Conservation (phyloP, 805 yeast genomes). For the Saccharomycopsis olivae region DNA sequence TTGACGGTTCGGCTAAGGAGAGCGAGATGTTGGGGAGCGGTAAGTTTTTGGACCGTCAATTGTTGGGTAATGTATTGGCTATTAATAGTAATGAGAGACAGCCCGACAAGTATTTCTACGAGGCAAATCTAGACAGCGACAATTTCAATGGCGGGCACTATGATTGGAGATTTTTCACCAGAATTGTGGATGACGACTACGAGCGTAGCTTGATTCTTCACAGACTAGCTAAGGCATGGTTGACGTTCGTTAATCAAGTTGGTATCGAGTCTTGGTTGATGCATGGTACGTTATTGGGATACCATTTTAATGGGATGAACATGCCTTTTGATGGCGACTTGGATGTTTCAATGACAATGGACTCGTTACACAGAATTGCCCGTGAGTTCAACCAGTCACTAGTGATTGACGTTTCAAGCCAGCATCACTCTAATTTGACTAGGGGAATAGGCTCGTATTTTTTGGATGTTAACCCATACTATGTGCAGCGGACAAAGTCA, state of each 20-base stretch:
- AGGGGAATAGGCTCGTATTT: conserved; percentile 49
- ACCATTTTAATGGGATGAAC: conserved; percentile 50
- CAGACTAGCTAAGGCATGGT: conserved; percentile 40
- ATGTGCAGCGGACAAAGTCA: conserved; percentile 43
- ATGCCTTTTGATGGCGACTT: conserved; percentile 62
- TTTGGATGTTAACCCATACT: conserved; percentile 33
- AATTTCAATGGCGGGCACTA: conserved; percentile 28
- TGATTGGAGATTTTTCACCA: conserved; percentile 51
- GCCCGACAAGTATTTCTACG: conserved; percentile 15
- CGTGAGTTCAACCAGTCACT: conserved; percentile 34
- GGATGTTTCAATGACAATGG: conserved; percentile 51
- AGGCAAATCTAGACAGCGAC: conserved; percentile 4
- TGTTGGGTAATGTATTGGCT: too few species aligned
- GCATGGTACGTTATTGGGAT: conserved; percentile 53
- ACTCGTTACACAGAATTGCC: conserved; percentile 34
- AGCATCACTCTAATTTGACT: background rate
- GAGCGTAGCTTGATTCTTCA: conserved; percentile 22
- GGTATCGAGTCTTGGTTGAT: conserved; percentile 50
- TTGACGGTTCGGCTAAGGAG: too few species aligned
- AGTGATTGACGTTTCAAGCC: conserved; percentile 29
- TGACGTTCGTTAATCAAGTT: conserved; percentile 33
- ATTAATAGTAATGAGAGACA: too few species aligned
- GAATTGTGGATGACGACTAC: conserved; percentile 31
- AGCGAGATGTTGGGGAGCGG: too few species aligned
- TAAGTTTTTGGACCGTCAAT: too few species aligned